Evolutionary conservation across 805 yeast species (phyloP).

Genomic region (Jamesozyma gamospora): DNA sequence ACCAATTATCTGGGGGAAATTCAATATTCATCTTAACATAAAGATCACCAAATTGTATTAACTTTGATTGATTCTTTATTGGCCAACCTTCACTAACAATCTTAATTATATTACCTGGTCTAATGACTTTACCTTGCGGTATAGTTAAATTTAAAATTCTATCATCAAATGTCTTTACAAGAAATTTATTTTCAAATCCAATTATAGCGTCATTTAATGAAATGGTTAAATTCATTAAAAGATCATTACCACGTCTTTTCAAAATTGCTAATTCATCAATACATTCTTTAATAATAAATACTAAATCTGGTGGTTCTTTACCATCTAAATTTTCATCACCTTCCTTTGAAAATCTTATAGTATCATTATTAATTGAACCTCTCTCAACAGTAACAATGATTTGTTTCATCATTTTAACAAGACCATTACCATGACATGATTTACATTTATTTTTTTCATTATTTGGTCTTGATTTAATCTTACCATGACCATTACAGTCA

Average conservation of each 20-base stretch:
- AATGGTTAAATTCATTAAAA: constrained; percentile 49
- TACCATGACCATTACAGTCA: constrained; percentile 64
- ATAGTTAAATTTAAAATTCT: constrained; percentile 55
- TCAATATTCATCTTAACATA: constrained; percentile 61
- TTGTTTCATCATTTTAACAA: constrained; percentile 54
- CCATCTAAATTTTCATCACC: constrained; percentile 73
- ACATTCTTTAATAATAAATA: constrained; percentile 47
- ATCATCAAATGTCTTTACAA: constrained; percentile 70
- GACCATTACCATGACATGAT: constrained; percentile 57
- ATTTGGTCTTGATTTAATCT: constrained; percentile 25
- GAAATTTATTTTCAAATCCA: constrained; percentile 57
- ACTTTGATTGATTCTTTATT: constrained; percentile 21
- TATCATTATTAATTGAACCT: constrained; percentile 58
- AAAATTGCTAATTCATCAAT: constrained; percentile 7
- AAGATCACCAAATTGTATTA: constrained; percentile 49
- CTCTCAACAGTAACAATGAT: constrained; percentile 67
- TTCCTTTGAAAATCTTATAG: constrained; percentile 51
- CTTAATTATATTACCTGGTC: constrained; percentile 62
- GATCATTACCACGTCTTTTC: constrained; percentile 47
- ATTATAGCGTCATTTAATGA: constrained; percentile 75
- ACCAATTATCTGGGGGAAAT: constrained; percentile 83
- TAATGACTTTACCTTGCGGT: constrained; percentile 70
- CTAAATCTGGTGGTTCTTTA: constrained; percentile 61
- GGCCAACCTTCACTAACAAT: constrained; percentile 83
- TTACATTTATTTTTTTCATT: constrained; percentile 60